Base-by-base conservation (phyloP, 1,284 basidiomycete genomes). In the Ganoderma leucocontextum region DNA sequence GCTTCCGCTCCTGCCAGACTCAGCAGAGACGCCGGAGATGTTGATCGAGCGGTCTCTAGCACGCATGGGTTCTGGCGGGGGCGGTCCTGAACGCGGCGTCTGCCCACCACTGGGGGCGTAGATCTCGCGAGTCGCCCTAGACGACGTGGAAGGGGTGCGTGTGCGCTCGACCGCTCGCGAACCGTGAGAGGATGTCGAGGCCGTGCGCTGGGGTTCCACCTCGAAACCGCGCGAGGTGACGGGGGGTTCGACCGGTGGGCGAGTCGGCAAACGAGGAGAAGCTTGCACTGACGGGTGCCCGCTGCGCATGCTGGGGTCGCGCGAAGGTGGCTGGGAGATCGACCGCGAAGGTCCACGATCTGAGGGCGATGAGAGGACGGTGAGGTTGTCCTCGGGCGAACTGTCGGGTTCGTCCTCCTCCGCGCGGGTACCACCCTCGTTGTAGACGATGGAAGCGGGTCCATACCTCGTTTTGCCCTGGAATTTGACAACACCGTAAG, bases 391-490 rank as follows among this genome's bases (percentile, higher is more conserved):
- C 25, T 80, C 80, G 0, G 75, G 72, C 35, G 77, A 75, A 35
- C 74, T 75, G 66, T 80, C 78, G 6, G 75, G 74, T 53, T 92
- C 91, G 57, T 91, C 91, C 75, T 93, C 92, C 47, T 91, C 91
- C 3, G 85, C 84, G 66, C 91, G 87, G 71, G 89, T 88, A 1
- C 91, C 91, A 60, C 90, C 85, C 78, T 93, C 92, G 75, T 91
- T 93, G 80, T 92, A 93, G 9, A 93, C 87, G 68, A 93, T 93
- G 4, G 89, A 88, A 0, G 92, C 92, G 5, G 91, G 91, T 17
- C 91, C 91, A 70, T 91, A 91, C 79, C 85, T 88, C 19, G 83
- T 86, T 69, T 81, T 83, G 25, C 89, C 89, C 89, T 91, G 52
- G 39, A 17, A 47, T 71, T 53, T 53, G 38, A 41, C 39, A 39